Conservation (phyloP, 83 land plant species). For the Thuja plicata region DNA sequence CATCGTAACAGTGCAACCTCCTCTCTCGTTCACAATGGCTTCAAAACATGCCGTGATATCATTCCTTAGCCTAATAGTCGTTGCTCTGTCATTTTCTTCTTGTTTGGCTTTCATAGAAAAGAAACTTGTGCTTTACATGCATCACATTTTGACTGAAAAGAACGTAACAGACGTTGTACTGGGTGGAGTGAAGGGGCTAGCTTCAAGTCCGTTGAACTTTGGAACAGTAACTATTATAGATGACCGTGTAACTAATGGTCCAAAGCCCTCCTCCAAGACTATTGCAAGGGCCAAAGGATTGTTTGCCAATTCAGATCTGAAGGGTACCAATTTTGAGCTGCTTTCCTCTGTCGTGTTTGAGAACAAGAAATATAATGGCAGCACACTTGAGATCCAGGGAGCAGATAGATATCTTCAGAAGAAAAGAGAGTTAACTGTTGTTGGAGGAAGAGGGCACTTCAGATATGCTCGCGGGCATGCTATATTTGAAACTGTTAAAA, state of each 20-base stretch:
- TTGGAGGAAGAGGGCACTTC: conserved; percentile 19
- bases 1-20: too few relatives aligned
- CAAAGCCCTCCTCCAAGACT: neutral
- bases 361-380: conserved; percentile 12
- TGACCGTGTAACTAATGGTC: neutral
- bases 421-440: conserved; percentile 20
- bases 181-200: neutral
- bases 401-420: neutral
- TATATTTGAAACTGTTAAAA: neutral
- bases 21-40: too few relatives aligned
- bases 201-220: neutral
- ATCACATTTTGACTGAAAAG: neutral
- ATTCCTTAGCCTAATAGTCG: too few relatives aligned
- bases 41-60: too few relatives aligned
- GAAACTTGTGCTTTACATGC: neutral
- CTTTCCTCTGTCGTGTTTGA: conserved; percentile 17
- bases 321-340: neutral
- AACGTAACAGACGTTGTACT: neutral
- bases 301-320: conserved; percentile 8
- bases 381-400: conserved; percentile 31
- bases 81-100: too few relatives aligned
- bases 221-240: neutral
- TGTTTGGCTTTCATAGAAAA: neutral
- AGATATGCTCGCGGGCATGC: conserved; percentile 23
- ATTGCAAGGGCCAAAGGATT: conserved; percentile 14